phyloP scores from a whole-genome alignment of 192 early-diverging fungal genomes.

The Coemansia sp. region DNA sequence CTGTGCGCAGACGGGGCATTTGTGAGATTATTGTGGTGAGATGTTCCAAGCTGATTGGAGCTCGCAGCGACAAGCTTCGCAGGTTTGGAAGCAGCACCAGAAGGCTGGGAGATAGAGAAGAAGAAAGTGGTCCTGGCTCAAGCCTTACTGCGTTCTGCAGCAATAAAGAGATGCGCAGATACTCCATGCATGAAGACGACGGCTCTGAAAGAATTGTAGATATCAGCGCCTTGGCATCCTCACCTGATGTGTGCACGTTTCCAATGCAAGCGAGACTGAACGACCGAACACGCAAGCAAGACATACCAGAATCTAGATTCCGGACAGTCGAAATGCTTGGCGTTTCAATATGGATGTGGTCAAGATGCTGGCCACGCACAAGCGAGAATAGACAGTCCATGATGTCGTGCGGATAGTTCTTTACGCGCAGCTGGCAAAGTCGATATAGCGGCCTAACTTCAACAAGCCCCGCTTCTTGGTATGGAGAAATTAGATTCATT shows the following conservation, averaged over 20 bases:
- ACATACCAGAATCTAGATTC: neutral
- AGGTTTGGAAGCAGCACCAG: neutral
- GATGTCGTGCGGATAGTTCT: constrained; percentile 3
- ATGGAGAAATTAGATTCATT: neutral
- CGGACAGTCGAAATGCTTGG: neutral
- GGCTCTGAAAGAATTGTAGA: neutral
- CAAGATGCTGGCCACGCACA: neutral
- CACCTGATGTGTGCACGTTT: neutral
- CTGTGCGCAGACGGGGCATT: neutral
- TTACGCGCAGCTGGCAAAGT: neutral
- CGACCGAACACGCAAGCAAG: neutral
- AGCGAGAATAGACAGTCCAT: neutral
- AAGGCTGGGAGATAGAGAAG: neutral
- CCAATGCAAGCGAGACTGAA: constrained; percentile 2
- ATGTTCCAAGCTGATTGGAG: neutral
- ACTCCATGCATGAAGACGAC: neutral
- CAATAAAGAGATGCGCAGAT: neutral
- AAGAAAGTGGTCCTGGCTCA: neutral
- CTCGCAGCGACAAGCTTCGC: neutral
- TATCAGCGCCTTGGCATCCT: neutral
- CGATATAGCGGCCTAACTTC: neutral
- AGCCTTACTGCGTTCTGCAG: constrained; percentile 1
- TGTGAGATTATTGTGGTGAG: neutral
- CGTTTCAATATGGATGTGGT: neutral
- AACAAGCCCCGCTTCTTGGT: neutral